Base-by-base conservation (phyloP, 257 asterid species). In the Nicotiana knightiana region DNA sequence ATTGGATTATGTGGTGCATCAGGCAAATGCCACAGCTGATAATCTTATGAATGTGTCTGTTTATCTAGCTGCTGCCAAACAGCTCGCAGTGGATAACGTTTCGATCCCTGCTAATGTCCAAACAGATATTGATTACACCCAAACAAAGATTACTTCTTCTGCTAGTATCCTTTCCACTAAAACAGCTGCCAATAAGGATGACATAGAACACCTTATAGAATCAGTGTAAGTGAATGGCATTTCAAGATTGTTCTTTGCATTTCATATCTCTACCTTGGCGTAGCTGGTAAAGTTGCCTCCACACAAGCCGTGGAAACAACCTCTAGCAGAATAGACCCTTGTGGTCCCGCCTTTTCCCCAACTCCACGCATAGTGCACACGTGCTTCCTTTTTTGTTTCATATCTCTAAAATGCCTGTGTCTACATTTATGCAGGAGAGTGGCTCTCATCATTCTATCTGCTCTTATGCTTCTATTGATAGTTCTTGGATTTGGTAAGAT, bases 401-500 rank as follows among this genome's bases (percentile, higher is more conserved):
- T 21, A 21, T 21, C 21, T 24, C 28, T 64, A n/a, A 33, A 71
- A 1, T 55, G 53, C 43, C 26, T 39, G 21, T 30, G 6, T 24
- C 32, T 35, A 9, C 78, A 4, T 75, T 84, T 77, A 64, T 91
- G 90, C 94, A 95, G 99, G 97, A 89, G 97, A 87, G 76, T 88
- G 89, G 94, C 95, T 79, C 95, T 95, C 46, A 95, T 95, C 84
- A 7, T 95, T 62, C 92, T 93, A 53, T 91, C 99, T 30, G 97
- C 93, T 0, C 89, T 90, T 59, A 93, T 95, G 97, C 97, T 95
- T 83, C 83, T 90, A 54, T 67, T 93, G 64, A 91, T 97, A 13
- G 92, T 93, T 80, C 91, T 95, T 80, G 99, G 98, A 88, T 91
- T 95, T 37, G 94, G 99, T 95, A 90, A 83, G 87, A 66, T 67